These are phyloP conservation scores for Rhytidiadelphus loreus DNA, from an alignment of 225 moss, liverwort and hornwort species.

Conservation along the genomic window DNA sequence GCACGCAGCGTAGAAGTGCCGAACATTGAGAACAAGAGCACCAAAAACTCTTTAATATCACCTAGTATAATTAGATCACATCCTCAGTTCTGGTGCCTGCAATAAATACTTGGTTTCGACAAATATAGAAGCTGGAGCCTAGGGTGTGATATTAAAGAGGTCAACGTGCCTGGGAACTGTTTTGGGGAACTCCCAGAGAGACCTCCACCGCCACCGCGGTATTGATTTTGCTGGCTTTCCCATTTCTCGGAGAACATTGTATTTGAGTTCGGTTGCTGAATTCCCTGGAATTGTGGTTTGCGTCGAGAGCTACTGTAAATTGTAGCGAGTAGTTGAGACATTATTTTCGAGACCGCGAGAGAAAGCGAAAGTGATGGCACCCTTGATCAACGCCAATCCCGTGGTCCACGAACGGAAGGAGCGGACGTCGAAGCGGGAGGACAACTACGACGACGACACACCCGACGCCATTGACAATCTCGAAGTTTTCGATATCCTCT, in stretches of 20 bases:
- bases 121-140: background rate
- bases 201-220: too few species aligned
- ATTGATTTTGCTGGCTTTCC: background rate
- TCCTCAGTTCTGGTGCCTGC: background rate
- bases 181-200: background rate
- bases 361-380: conserved; percentile 18
- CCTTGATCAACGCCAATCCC: conserved; percentile 86
- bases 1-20: background rate
- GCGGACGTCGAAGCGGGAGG: conserved; percentile 30
- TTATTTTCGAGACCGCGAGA: background rate
- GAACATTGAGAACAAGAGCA: background rate
- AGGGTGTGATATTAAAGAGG: background rate
- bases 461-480: conserved; percentile 56
- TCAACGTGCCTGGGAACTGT: background rate
- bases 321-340: background rate
- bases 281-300: background rate
- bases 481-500: conserved; percentile 95
- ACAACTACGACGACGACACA: conserved; percentile 17
- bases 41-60: background rate
- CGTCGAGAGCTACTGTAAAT: background rate
- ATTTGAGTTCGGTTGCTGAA: background rate
- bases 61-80: background rate
- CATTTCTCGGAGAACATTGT: background rate
- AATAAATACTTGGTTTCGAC: background rate
- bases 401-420: conserved; percentile 79